Percentiles rank a stretch among this genome's conserved stretches.
phyloP scores from a whole-genome alignment of 1,284 basidiomycete genomes.

The Phellinidium pouzarii region DNA sequence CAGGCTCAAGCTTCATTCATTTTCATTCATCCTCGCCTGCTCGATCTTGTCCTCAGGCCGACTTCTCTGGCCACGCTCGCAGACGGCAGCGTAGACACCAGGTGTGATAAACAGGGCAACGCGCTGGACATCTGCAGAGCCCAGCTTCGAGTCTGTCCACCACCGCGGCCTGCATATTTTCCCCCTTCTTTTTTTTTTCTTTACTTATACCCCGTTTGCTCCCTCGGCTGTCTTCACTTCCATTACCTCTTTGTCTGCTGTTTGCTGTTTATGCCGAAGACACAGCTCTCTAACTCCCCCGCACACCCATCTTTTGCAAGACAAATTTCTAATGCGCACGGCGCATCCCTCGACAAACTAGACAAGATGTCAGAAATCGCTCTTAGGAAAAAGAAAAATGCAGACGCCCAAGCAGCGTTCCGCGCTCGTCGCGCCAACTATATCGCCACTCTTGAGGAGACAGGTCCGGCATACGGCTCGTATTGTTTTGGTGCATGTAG shows the following conservation, averaged over 20 bases:
- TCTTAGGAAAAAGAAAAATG: conserved; percentile 78
- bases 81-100: background rate
- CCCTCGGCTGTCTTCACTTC: conserved; percentile 25
- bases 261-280: conserved; percentile 18
- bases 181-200: conserved; percentile 23
- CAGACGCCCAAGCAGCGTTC: conserved; percentile 71
- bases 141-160: background rate
- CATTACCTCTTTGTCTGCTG: conserved; percentile 27
- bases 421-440: conserved; percentile 71
- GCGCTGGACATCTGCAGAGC: background rate
- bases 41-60: background rate
- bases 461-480: conserved; percentile 42
- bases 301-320: conserved; percentile 29
- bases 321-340: conserved; percentile 21
- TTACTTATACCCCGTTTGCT: conserved; percentile 26
- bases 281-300: conserved; percentile 17
- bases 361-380: conserved; percentile 50
- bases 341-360: conserved; percentile 32
- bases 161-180: conserved; percentile 19
- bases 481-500: conserved; percentile 18
- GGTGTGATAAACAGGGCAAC: too few species aligned
- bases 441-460: conserved; percentile 81
- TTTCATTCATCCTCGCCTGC: background rate
- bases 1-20: background rate
- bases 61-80: background rate